phyloP scores from a whole-genome alignment of 495 filamentous ascomycete species.

The Penicillium manginii region DNA sequence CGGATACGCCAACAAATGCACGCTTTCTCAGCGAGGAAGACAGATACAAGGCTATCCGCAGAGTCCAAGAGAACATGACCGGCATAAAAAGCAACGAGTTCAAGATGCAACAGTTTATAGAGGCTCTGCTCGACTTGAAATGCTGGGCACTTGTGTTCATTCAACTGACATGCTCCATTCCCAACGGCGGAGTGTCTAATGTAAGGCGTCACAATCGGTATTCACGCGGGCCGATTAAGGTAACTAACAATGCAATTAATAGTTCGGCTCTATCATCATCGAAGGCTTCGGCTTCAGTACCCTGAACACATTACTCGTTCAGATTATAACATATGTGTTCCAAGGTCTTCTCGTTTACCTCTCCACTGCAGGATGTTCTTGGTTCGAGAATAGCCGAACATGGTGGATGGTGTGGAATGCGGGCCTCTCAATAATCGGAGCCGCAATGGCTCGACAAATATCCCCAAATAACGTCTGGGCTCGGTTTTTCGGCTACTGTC shows the following conservation, averaged over 20 bases:
- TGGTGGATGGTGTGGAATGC: slow-evolving; percentile 15
- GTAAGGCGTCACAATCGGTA: not conserved
- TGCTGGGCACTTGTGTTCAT: not conserved
- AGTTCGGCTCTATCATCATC: slow-evolving; percentile 16
- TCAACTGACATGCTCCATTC: not conserved
- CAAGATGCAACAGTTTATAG: not conserved
- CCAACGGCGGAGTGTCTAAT: not conserved
- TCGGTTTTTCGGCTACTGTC: slow-evolving; percentile 16
- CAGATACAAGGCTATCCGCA: slow-evolving; percentile 30
- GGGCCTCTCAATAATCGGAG: slow-evolving; percentile 4
- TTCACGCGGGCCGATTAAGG: not conserved
- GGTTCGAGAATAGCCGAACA: slow-evolving; percentile 15
- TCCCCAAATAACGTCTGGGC: slow-evolving; percentile 6
- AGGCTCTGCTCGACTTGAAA: not conserved
- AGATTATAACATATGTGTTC: slow-evolving; percentile 1
- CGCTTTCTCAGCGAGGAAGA: slow-evolving; percentile 56
- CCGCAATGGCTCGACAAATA: slow-evolving; percentile 10
- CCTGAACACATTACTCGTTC: slow-evolving; percentile 14
- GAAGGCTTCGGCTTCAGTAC: slow-evolving; percentile 19
- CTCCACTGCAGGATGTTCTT: slow-evolving; percentile 12
- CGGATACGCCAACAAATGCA: slow-evolving; percentile 55
- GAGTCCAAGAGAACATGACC: not conserved
- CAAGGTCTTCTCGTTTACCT: slow-evolving; percentile 12
- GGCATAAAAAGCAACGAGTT: not conserved
- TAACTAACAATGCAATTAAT: not conserved